Base-by-base conservation (phyloP, 2,329 filamentous ascomycete species). In the Westerdykella sp. region DNA sequence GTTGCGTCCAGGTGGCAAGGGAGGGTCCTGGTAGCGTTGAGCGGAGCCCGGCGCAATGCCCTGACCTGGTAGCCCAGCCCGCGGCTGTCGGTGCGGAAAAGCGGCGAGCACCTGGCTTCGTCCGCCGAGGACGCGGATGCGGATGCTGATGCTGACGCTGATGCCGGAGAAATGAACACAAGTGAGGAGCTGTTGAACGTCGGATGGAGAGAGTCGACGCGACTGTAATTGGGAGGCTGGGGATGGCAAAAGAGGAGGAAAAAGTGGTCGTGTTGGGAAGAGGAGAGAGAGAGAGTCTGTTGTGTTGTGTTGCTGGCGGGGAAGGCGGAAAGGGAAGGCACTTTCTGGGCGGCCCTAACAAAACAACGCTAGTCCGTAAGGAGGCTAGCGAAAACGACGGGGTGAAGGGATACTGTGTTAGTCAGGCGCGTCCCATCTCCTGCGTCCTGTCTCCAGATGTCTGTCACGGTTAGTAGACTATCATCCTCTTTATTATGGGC, bases 41-140 rank as follows among this genome's bases (percentile, higher is more conserved):
- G 32, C 32, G 7, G 32, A 53, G 53, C 47, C 50, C 60, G 62
- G 62, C 51, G 15, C 49, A 43, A 50, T 41, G 39, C 32, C 61
- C 57, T 47, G 43, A 58, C 60, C 53, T n/a, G 55, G 48, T 50
- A 47, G 55, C 50, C 48, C 46, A 46, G 49, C 46, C 55, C 54
- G 60, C 54, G 52, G 55, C 49, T 59, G 46, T 44, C 42, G 43
- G 38, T 42, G 57, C 50, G 18, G 18, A 21, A 21, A 21, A 21
- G 18, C 18, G 18, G 18, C 18, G 18, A 21, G 18, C 18, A n/a
- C 18, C 50, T 41, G 47, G 38, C 3, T 14, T 14, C 10, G n/a
- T 48, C 9, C 18, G 30, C 43, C 57, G 45, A 50, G 57, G 56
- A 54, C 56, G 55, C n/a, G n/a, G n/a, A n/a, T 21, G 18, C 3